Conservation (phyloP, 2,329 filamentous ascomycete species). For the Diaporthe sp. region DNA sequence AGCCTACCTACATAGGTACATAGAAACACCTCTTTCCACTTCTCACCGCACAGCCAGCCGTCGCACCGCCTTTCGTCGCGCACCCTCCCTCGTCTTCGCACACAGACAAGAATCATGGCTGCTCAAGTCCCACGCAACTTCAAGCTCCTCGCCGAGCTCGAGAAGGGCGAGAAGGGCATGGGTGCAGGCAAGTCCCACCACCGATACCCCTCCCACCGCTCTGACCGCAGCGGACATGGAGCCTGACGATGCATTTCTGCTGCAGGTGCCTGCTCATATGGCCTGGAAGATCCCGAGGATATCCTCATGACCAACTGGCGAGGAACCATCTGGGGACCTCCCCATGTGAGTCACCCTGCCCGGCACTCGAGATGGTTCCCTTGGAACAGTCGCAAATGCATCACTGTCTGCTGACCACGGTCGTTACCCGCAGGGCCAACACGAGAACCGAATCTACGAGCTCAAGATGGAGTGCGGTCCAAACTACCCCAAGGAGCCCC, state of each 20-base stretch:
- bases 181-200: slow-evolving; percentile 78
- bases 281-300: slow-evolving; percentile 93
- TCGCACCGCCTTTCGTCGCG: slow-evolving; percentile 8
- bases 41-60: background rate
- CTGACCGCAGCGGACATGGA: background rate
- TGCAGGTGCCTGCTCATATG: slow-evolving; percentile 95
- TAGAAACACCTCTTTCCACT: background rate
- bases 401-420: slow-evolving; percentile 20
- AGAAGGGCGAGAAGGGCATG: slow-evolving; percentile 98
- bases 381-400: slow-evolving; percentile 38
- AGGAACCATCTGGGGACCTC: slow-evolving; percentile 95
- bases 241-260: slow-evolving; percentile 24
- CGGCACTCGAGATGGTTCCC: slow-evolving; percentile 6
- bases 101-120: slow-evolving; percentile 47
- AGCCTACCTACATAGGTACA: background rate
- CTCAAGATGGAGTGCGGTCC: slow-evolving; percentile 96
- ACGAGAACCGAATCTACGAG: slow-evolving; percentile 99
- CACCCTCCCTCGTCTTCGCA: background rate
- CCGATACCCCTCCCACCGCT: background rate
- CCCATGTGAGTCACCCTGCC: slow-evolving; percentile 74
- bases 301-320: slow-evolving; percentile 99
- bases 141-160: slow-evolving; percentile 94
- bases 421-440: slow-evolving; percentile 73
- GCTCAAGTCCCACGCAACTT: slow-evolving; percentile 91
- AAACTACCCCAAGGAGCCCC: slow-evolving; percentile 90